Evolutionary conservation across 176 grass and related monocot species (phyloP).

Genomic region (Neostapfia colusana): DNA sequence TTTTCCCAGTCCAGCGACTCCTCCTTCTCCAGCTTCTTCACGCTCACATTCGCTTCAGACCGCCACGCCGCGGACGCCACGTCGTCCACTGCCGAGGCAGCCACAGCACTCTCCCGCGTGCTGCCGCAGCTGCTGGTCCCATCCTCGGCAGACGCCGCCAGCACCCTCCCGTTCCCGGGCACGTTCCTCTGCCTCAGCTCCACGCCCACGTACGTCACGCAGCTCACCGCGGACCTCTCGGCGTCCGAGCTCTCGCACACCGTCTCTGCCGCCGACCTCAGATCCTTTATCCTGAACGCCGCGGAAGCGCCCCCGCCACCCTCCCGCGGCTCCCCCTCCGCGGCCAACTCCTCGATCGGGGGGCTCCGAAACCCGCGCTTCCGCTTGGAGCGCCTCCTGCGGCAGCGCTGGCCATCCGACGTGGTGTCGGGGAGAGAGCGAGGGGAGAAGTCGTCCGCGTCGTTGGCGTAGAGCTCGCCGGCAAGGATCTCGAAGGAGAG

Average conservation of each 20-base stretch:
- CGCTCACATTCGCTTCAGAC: conserved; percentile 44
- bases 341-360: conserved; percentile 31
- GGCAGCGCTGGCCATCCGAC: conserved; percentile 28
- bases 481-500: conserved; percentile 92
- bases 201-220: conserved; percentile 60
- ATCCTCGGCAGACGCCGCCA: conserved; percentile 27
- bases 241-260: conserved; percentile 50
- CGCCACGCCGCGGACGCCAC: conserved; percentile 30
- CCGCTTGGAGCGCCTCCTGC: conserved; percentile 53
- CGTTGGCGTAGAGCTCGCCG: conserved; percentile 41
- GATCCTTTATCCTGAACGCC: conserved; percentile 42
- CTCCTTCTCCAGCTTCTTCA: conserved; percentile 74
- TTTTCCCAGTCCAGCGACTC: conserved; percentile 82
- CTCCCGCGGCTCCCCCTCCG: conserved; percentile 35
- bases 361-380: conserved; percentile 50
- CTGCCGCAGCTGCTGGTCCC: conserved; percentile 58
- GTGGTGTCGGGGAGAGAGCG: conserved; percentile 39
- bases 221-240: conserved; percentile 55
- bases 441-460: conserved; percentile 27
- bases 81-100: conserved; percentile 21
- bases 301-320: neutral
- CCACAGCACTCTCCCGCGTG: conserved; percentile 45
- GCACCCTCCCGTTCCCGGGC: conserved; percentile 38
- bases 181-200: conserved; percentile 89
- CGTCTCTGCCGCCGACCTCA: conserved; percentile 47